Base-by-base conservation (phyloP, 441 rosid species). In the Mallotus repandus region DNA sequence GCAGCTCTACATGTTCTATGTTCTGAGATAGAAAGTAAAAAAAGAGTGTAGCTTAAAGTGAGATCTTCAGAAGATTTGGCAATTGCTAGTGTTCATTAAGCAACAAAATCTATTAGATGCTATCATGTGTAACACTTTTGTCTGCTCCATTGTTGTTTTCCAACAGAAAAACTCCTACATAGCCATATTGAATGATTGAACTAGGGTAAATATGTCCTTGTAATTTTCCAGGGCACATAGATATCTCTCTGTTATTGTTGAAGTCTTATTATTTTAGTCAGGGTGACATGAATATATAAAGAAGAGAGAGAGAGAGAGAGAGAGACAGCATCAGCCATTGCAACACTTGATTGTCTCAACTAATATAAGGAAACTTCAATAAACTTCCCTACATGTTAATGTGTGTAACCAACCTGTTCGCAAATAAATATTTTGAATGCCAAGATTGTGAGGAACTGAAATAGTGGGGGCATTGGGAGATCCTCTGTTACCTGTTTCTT, bases 381-480 rank as follows among this genome's bases (percentile, higher is more conserved):
- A 60, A 70, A 68, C 25, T 38, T 38, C 41, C 5, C 41, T 29
- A 57, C 59, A 69, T 60, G 69, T 16, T 43, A 71, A 53, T 38
- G 25, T 38, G 25, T 38, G 19, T 12, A 32, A 72, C 81, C 38
- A 79, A 91, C 98, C 97, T 88, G 86, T 81, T 94, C 97, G 63
- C 81, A 67, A 67, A 85, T 78, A 80, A 94, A 94, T 71, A 94
- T 86, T 78, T 88, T 94, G 82, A 91, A 89, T 53, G 96, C 98
- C 84, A 94, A 80, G 54, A 91, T 81, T 29, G 96, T 86, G 70
- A 94, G 93, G 83, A 94, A 94, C 74, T 90, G 98, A 83, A 94
- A 94, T 22, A 91, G 89, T 18, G 94, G 93, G 74, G 98, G 97
- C 98, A 94, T 90, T 38, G 91, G 92, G 77, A 91, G 75, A 74